A percentile compares a stretch with the other conserved stretches of the same genome.
Conservation (phyloP, 2,329 filamentous ascomycete genomes). For the Botrytis fabae region DNA sequence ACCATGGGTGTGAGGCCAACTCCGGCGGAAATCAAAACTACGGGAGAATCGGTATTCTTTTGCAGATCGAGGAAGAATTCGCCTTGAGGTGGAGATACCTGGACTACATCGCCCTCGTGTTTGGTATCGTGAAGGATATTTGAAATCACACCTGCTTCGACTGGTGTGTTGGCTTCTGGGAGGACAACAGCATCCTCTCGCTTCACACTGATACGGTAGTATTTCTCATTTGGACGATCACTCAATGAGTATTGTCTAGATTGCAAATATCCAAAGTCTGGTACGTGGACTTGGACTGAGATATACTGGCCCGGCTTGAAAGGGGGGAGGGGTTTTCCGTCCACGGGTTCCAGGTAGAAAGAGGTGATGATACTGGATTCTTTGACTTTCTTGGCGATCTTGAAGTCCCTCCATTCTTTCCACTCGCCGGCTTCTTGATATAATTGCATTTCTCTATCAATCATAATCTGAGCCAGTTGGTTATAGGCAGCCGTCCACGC, state of each 20-base stretch:
- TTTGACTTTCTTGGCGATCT: conserved; percentile 58
- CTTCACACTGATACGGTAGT: conserved; percentile 77
- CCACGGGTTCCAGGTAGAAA: conserved; percentile 68
- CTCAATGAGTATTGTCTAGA: conserved; percentile 75
- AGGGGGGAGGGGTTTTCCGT: conserved; percentile 56
- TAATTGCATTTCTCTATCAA: conserved; percentile 60
- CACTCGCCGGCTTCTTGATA: conserved; percentile 54
- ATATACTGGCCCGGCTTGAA: conserved; percentile 75
- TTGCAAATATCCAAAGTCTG: conserved; percentile 63
- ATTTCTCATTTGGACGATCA: conserved; percentile 52
- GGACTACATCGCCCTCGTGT: conserved; percentile 52
- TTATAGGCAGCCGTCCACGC: conserved; percentile 74
- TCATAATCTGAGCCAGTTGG: conserved; percentile 70
- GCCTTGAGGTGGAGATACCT: conserved; percentile 56
- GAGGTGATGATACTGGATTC: conserved; percentile 65
- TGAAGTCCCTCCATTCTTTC: conserved; percentile 53
- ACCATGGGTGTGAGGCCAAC: conserved; percentile 68
- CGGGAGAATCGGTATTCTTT: conserved; percentile 48
- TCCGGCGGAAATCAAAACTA: conserved; percentile 67
- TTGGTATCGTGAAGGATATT: conserved; percentile 53
- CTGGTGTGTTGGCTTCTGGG: neutral
- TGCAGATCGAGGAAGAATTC: conserved; percentile 62
- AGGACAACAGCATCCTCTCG: conserved; percentile 46
- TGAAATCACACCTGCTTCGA: conserved; percentile 16
- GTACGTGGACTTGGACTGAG: conserved; percentile 62